Base-by-base conservation (phyloP, 2,329 filamentous ascomycete genomes). In the Diaporthe ilicicola region DNA sequence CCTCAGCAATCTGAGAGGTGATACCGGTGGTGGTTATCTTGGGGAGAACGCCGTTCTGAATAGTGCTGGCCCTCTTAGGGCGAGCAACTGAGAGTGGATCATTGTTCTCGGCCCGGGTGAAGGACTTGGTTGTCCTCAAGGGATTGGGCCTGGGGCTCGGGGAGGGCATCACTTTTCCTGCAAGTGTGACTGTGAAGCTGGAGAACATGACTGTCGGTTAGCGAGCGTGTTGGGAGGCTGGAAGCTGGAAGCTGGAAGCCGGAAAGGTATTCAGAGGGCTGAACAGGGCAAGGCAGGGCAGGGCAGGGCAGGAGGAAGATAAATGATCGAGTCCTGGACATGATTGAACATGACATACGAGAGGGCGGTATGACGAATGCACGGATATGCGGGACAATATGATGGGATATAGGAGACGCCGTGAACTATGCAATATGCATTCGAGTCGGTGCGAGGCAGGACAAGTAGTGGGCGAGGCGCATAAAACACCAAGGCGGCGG, bases 61-160 rank as follows among this genome's bases (percentile, higher is more conserved):
- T 81, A 12, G 85, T 87, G 72, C 83, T 84, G 15, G 85, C 84
- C 75, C 84, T 81, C 77, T 85, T 84, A n/a, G 81, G 76, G 22
- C 77, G 78, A 7, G 74, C 74, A n/a, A 59, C 64, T 27, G 69
- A 59, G 22, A 71, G 66, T 10, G 69, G 69, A 50, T 71, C 69
- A 68, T 73, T 67, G 50, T 64, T 62, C 29, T 69, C 70, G 37
- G 55, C 61, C 4, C 48, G 73, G 7, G 78, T 72, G 44, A 78
- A 77, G 39, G 80, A 78, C 29, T 75, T 76, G 27, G 76, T 73
- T 13, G 78, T 72, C 66, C 77, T 76, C 65, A 79, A 73, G n/a
- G 78, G 75, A 39, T 73, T 77, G 7, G 76, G 71, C 55, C 75
- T 67, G 37, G 46, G 59, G 22, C 15, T 55, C 46, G 68, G 67